Conservation (phyloP, 208 protist genomes). For the Sergeia podlipaevii region DNA sequence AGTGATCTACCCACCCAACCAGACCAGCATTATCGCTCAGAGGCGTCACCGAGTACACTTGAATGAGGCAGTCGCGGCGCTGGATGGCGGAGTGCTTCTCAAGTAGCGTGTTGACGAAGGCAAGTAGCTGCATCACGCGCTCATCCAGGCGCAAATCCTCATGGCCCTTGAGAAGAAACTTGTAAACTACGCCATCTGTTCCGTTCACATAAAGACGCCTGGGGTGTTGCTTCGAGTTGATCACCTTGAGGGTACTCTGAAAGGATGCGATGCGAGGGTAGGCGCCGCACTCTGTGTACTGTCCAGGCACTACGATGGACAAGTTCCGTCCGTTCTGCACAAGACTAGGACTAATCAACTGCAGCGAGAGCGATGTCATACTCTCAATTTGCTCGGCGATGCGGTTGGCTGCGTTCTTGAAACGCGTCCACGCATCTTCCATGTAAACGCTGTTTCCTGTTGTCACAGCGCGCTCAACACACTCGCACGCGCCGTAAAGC, state of each 20-base stretch:
- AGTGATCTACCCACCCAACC: slow-evolving; percentile 98
- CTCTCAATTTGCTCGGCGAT: slow-evolving; percentile 96
- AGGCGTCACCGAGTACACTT: slow-evolving; percentile 97
- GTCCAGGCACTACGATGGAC: slow-evolving; percentile 97
- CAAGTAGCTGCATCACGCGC: slow-evolving; percentile 99
- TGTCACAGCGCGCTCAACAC: slow-evolving; percentile 79
- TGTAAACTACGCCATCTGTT: slow-evolving; percentile 95
- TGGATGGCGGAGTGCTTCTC: slow-evolving; percentile 91
- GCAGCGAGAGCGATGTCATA: slow-evolving; percentile 95
- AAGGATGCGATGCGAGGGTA: slow-evolving; percentile 84
- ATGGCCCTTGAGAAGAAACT: slow-evolving; percentile 99
- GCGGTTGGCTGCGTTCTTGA: slow-evolving; percentile 94
- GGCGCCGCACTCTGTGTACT: slow-evolving; percentile 83
- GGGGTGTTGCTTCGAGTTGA: slow-evolving; percentile 99
- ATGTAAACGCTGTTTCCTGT: slow-evolving; percentile 84
- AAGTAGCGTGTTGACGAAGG: slow-evolving; percentile 98
- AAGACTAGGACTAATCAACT: slow-evolving; percentile 91
- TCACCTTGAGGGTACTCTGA: slow-evolving; percentile 89
- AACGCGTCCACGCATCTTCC: slow-evolving; percentile 95
- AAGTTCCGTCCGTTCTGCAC: slow-evolving; percentile 92
- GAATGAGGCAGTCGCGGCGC: slow-evolving; percentile 86
- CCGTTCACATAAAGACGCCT: slow-evolving; percentile 96
- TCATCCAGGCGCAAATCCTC: slow-evolving; percentile 99
- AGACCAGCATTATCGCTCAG: slow-evolving; percentile 99
- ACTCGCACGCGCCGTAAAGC: slow-evolving; percentile 54